Conservation (phyloP, 75 land plant genomes). For the Ceratopteris richardii region DNA sequence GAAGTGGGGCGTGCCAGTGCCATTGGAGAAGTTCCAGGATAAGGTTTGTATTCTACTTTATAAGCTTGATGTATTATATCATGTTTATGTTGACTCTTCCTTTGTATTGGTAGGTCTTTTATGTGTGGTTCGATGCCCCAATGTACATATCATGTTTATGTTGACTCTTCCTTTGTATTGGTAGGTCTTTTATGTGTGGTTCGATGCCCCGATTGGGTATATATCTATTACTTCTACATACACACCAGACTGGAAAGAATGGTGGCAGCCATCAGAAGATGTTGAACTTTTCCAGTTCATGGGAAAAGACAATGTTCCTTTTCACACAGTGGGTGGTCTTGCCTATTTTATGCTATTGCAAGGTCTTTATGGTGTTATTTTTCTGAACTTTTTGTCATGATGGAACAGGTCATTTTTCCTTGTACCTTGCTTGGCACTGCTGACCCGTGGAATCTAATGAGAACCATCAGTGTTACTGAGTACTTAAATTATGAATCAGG, state of each 20-base stretch:
- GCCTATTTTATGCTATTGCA: not conserved
- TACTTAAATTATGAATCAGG: slow-evolving; percentile 98
- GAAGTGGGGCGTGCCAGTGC: slow-evolving; percentile 99
- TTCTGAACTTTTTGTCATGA: too few relatives aligned
- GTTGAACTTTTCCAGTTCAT: slow-evolving; percentile 96
- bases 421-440: slow-evolving; percentile 87
- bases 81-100: not conserved
- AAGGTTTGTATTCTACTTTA: slow-evolving; percentile 45
- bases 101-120: slow-evolving; percentile 70
- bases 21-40: slow-evolving; percentile 81
- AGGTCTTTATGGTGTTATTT: too few relatives aligned
- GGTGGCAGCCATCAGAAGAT: slow-evolving; percentile 95
- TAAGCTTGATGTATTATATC: too few relatives aligned
- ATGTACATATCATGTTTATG: slow-evolving; percentile 18
- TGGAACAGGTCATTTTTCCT: slow-evolving; percentile 95
- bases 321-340: slow-evolving; percentile 73
- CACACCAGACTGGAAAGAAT: slow-evolving; percentile 87
- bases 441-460: slow-evolving; percentile 93
- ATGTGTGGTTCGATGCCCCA: slow-evolving; percentile 99
- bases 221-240: slow-evolving; percentile 88
- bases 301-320: slow-evolving; percentile 99
- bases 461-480: slow-evolving; percentile 95
- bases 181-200: slow-evolving; percentile 99
- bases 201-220: slow-evolving; percentile 99
- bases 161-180: not conserved